Evolutionary conservation across 2,329 filamentous ascomycete genomes (phyloP).

Genomic region (Pezicula radicicola): DNA sequence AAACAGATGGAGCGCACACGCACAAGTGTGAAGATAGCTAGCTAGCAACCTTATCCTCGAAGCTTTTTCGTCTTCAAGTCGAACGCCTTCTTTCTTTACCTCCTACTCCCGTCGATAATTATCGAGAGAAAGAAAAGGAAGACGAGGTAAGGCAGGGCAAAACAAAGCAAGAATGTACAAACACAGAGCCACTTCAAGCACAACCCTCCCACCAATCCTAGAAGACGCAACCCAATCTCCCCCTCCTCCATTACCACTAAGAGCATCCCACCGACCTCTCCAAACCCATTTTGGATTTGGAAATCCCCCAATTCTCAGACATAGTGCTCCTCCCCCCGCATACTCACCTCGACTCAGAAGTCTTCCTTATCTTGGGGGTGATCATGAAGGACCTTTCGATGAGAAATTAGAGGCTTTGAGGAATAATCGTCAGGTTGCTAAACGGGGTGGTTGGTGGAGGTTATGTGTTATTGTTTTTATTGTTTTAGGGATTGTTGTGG

Average conservation of each 20-base stretch:
- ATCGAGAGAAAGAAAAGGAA: too few species aligned
- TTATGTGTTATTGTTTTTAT: constrained; percentile 22
- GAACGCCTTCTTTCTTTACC: too few species aligned
- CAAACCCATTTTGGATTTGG: constrained; percentile 13
- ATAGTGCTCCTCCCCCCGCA: constrained; percentile 19
- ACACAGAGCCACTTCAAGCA: neutral
- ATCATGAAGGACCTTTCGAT: constrained; percentile 6
- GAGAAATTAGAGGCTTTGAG: constrained; percentile 20
- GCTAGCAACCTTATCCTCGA: neutral
- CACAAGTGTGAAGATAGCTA: neutral
- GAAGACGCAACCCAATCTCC: neutral
- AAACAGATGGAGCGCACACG: neutral
- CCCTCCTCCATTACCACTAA: constrained; percentile 16
- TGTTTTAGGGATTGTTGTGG: constrained; percentile 23
- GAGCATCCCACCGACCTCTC: constrained; percentile 16
- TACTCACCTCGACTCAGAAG: constrained; percentile 6
- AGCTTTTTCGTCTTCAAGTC: neutral
- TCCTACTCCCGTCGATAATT: too few species aligned
- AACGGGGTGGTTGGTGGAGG: constrained; percentile 29
- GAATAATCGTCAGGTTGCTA: constrained; percentile 25
- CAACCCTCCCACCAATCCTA: neutral
- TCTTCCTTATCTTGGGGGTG: constrained; percentile 6
- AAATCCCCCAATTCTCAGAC: constrained; percentile 7
- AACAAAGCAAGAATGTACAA: neutral
- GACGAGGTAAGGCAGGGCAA: too few species aligned